Base-by-base conservation (phyloP, 129 eudicot genomes). In the Pseudognaphalium luteoalbum region DNA sequence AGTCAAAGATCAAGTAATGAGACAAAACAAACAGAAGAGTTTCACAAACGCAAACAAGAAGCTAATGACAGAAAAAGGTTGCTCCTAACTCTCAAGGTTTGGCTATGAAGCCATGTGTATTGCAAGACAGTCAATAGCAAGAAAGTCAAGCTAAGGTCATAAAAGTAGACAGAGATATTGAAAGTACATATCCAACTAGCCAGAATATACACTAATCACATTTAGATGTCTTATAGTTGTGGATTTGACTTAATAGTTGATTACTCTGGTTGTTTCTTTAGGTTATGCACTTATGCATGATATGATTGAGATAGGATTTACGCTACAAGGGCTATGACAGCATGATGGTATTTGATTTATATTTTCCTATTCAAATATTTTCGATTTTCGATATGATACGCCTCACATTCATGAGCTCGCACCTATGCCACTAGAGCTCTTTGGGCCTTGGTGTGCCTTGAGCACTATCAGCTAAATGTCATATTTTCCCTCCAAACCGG, bases 1-100 rank as follows among this genome's bases (percentile, higher is more conserved):
- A 89, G 72, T 91, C 89, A 68, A 92, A 92, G n/a, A 47, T 47
- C 54, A 47, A 47, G 54, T 5, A 47, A 47, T 17, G 14, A 47
- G 3, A 44, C 51, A 44, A 44, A 44, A 4, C 54, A 47, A 47
- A 47, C n/a, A 3, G 6, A 0, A 47, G n/a, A 11, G 54, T 47
- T 3, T 47, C 54, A 12, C 5, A 47, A 47, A 3, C 14, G 6
- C n/a, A 47, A 47, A 47, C 54, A 47, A 47, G 14, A 47, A 11
- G 12, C 54, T 14, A 47, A 47, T 0, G 4, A 3, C 16, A 0
- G 52, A 10, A 44, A 44, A 44, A 44, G 52, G 52, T 44, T 4
- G 11, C 52, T 44, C 17, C 52, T 11, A 10, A 44, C 16, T 44
- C 52, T 44, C 16, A 4, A 44, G n/a, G n/a, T 14, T 47, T 47